Evolutionary conservation across 352 stramenopile species (phyloP).

Genomic region (Globisporangium takayamanum): DNA sequence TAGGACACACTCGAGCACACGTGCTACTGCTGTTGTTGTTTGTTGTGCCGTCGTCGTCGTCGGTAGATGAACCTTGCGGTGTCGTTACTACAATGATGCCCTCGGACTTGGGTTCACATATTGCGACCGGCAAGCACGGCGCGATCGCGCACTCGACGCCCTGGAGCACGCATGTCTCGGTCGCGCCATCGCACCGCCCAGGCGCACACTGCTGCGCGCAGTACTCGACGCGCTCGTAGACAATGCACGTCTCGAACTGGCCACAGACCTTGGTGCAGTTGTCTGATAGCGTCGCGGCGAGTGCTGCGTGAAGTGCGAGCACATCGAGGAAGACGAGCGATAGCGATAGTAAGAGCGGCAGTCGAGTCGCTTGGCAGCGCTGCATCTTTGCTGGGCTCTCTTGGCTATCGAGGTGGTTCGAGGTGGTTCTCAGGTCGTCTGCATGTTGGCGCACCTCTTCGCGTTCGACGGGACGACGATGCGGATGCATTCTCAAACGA

Average conservation of each 20-base stretch:
- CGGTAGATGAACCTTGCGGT: neutral
- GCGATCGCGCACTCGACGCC: slow-evolving; percentile 26
- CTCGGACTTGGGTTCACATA: slow-evolving; percentile 29
- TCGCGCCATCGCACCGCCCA: slow-evolving; percentile 31
- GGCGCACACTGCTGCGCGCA: slow-evolving; percentile 35
- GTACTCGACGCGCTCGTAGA: slow-evolving; percentile 35
- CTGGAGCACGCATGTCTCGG: slow-evolving; percentile 32
- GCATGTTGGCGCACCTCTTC: too few species aligned
- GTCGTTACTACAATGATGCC: neutral
- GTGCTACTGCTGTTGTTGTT: neutral
- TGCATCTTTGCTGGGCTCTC: too few species aligned
- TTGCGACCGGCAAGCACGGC: slow-evolving; percentile 36
- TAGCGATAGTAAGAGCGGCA: neutral
- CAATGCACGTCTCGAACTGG: slow-evolving; percentile 35
- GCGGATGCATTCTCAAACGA: too few species aligned
- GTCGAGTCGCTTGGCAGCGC: neutral
- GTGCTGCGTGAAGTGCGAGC: neutral
- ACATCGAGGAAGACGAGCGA: neutral
- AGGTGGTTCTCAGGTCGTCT: too few species aligned
- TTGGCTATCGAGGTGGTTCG: too few species aligned
- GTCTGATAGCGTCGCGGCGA: slow-evolving; percentile 3
- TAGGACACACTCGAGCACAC: slow-evolving; percentile 30
- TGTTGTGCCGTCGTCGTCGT: neutral
- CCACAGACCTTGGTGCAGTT: slow-evolving; percentile 18
- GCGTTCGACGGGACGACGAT: too few species aligned